A percentile compares a stretch with the other conserved stretches of the same genome.
Evolutionary conservation across 805 yeast genomes (phyloP).

Genomic region (Cyberlindnera meyerae): DNA sequence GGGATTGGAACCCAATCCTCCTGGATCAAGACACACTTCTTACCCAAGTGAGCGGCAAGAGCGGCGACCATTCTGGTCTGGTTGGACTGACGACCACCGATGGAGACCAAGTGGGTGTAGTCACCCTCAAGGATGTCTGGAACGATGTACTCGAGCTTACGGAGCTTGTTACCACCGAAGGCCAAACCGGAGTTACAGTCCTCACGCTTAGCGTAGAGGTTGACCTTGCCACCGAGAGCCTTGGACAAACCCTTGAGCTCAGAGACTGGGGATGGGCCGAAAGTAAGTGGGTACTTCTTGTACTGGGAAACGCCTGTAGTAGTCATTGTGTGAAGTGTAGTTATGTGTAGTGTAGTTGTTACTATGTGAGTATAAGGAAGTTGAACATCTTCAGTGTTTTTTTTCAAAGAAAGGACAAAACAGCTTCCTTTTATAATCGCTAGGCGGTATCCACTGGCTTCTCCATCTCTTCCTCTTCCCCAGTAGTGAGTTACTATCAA

Average conservation of each 20-base stretch:
- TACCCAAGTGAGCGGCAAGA: conserved; percentile 16
- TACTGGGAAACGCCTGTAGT: conserved; percentile 10
- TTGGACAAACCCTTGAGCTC: conserved; percentile 14
- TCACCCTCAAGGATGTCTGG: conserved; percentile 18
- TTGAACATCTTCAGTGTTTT: too few species aligned
- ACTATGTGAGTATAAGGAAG: too few species aligned
- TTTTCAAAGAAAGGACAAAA: too few species aligned
- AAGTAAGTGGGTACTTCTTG: conserved; percentile 16
- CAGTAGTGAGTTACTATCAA: too few species aligned
- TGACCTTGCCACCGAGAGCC: conserved; percentile 16
- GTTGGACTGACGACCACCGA: conserved; percentile 18
- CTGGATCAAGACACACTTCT: conserved; percentile 18
- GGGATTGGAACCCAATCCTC: conserved; percentile 20
- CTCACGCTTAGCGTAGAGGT: conserved; percentile 18
- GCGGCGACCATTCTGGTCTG: conserved; percentile 19
- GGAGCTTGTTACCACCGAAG: conserved; percentile 18
- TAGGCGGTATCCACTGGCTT: too few species aligned
- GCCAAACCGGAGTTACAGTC: conserved; percentile 18
- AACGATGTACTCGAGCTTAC: conserved; percentile 18
- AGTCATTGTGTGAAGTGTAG: conserved; percentile 5
- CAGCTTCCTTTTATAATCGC: too few species aligned
- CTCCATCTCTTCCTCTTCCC: too few species aligned
- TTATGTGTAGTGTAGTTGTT: background rate
- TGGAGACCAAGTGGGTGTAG: conserved; percentile 17
- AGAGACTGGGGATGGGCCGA: conserved; percentile 18